Base-by-base conservation (phyloP, 805 yeast species). In the Saccharomyces eubayanus region DNA sequence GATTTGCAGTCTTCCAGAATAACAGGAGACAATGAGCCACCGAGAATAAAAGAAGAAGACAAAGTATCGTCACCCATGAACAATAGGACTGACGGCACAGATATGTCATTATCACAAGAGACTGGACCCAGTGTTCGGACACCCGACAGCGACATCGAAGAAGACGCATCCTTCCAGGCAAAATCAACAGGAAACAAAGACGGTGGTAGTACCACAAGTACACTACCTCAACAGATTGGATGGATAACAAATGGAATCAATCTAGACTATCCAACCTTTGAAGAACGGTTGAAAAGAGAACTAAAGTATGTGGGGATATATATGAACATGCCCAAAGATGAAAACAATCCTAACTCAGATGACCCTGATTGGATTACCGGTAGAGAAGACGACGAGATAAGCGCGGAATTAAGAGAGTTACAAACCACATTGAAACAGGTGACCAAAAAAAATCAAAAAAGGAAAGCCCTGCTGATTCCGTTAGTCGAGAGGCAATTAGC, bases 381-480 rank as follows among this genome's bases (percentile, higher is more conserved):
- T 43, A 80, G 87, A 54, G 97, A 94, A 65, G 99, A 94, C 68
- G 99, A 94, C 71, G 98, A 94, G 69, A 81, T 94, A 4, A 85
- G 95, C 57, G 83, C 85, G 0, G 97, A 92, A 65, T 72, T 94
- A 57, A 77, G 99, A 55, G 68, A 67, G 14, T 73, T 92, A 50
- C 97, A 94, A 64, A 72, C 74, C 47, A 83, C 86, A 54, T 73
- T 94, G 55, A 80, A 77, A 58, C 78, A 75, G 21, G 83, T 85
- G 0, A 79, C 84, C 3, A 74, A 72, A 27, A 74, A 80, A 53
- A 94, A 94, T 67, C 78, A 83, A 53, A 80, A 78, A 56, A 75
- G 92, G 52, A 88, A 88, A 68, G 76, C 80, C 55, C 72, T 75
- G 45, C 65, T 94, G 40, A 72, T 84, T 28, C 95, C 96, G 0